These are phyloP conservation scores for Aethionema arabicum DNA, from an alignment of 345 rosid genomes.

Conservation along the genomic window DNA sequence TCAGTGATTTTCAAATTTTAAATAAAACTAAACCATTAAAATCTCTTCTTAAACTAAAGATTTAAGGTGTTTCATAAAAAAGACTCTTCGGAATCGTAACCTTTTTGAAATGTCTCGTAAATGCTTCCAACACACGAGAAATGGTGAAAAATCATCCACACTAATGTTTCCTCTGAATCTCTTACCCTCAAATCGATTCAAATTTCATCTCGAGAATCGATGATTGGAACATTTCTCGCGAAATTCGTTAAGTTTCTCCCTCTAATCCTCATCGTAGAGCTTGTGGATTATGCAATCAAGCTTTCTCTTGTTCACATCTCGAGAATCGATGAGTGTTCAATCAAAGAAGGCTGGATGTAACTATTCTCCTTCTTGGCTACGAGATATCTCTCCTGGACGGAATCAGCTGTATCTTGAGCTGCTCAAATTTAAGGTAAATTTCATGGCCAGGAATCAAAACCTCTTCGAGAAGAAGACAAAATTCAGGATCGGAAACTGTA, in stretches of 20 bases:
- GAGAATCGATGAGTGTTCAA: slow-evolving; percentile 52
- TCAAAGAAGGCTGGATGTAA: slow-evolving; percentile 51
- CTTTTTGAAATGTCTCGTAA: too few species aligned
- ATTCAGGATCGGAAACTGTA: neutral
- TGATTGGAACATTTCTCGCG: slow-evolving; percentile 41
- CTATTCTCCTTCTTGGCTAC: slow-evolving; percentile 47
- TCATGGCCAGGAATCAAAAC: slow-evolving; percentile 35
- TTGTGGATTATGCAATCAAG: slow-evolving; percentile 68
- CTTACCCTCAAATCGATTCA: slow-evolving; percentile 47
- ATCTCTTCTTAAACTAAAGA: too few species aligned
- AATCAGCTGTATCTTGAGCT: slow-evolving; percentile 35
- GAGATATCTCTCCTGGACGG: slow-evolving; percentile 35
- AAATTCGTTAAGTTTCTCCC: slow-evolving; percentile 39
- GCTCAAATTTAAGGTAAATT: slow-evolving; percentile 23
- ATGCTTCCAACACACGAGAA: too few species aligned
- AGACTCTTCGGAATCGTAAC: too few species aligned
- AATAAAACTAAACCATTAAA: too few species aligned
- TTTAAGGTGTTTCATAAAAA: too few species aligned
- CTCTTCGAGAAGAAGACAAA: slow-evolving; percentile 9
- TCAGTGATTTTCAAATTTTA: too few species aligned
- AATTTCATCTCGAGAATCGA: slow-evolving; percentile 43
- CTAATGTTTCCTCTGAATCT: slow-evolving; percentile 42
- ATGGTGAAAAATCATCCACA: slow-evolving; percentile 36
- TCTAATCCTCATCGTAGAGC: slow-evolving; percentile 51
- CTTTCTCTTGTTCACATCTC: slow-evolving; percentile 51